phyloP scores from a whole-genome alignment of 306 rosid species.

The Vigna unguiculata region DNA sequence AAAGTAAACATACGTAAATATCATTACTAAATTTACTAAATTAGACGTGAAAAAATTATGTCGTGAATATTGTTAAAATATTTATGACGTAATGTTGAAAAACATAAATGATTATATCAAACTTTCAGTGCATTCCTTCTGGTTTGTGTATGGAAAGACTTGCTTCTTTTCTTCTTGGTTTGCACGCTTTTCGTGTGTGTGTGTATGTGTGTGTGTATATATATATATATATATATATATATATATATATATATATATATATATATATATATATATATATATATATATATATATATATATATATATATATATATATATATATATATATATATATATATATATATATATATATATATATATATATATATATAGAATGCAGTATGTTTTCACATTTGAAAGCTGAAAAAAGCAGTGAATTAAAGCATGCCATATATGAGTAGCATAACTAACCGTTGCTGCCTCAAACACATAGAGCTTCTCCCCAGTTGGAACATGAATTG shows the following conservation, averaged over 20 bases:
- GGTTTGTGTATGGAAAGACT: too few species aligned
- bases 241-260: conserved; percentile 4
- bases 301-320: background rate
- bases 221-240: background rate
- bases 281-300: conserved; percentile 3
- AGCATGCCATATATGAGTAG: conserved; percentile 13
- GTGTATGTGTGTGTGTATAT: too few species aligned
- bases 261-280: background rate
- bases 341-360: background rate
- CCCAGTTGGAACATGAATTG: conserved; percentile 85
- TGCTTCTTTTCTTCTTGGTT: too few species aligned
- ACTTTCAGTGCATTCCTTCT: too few species aligned
- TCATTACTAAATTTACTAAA: too few species aligned
- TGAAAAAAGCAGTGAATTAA: background rate
- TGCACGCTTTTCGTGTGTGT: too few species aligned
- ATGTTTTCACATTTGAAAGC: conserved; percentile 9
- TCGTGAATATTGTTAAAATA: too few species aligned
- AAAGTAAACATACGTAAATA: too few species aligned
- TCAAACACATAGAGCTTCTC: conserved; percentile 83
- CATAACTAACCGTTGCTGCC: conserved; percentile 76
- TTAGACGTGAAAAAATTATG: too few species aligned
- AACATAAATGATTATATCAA: too few species aligned
- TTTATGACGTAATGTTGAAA: too few species aligned
- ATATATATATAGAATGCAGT: background rate
- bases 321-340: conserved; percentile 1